These are phyloP conservation scores for Clarireedia monteithiana DNA, from an alignment of 2,329 filamentous ascomycete genomes.

Conservation along the genomic window DNA sequence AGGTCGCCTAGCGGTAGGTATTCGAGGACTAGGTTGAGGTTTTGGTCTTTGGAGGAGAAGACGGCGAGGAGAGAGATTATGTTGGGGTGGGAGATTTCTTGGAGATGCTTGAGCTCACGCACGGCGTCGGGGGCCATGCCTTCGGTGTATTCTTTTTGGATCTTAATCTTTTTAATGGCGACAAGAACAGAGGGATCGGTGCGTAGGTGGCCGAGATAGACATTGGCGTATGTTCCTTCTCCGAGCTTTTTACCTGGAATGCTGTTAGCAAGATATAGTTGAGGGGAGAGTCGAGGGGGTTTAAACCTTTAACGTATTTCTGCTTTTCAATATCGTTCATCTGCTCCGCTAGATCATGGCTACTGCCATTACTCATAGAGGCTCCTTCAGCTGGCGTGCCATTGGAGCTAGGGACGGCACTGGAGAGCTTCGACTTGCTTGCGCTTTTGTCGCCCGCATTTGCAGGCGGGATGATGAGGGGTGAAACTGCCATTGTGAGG, in stretches of 20 bases:
- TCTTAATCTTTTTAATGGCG: conserved; percentile 90
- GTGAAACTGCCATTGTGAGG: conserved; percentile 16
- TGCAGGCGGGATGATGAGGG: conserved; percentile 11
- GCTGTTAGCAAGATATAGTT: conserved; percentile 4
- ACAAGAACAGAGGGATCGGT: conserved; percentile 66
- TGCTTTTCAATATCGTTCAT: conserved; percentile 74
- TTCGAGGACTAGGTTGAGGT: conserved; percentile 91
- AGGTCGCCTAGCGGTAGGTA: conserved; percentile 90
- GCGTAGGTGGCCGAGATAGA: conserved; percentile 80
- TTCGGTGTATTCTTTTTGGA: conserved; percentile 78
- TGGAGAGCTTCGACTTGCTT: conserved; percentile 10
- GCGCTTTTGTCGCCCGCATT: conserved; percentile 5
- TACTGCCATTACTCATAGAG: conserved; percentile 12
- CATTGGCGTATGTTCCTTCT: conserved; percentile 93
- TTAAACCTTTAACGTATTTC: conserved; percentile 78
- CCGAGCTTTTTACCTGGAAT: conserved; percentile 74
- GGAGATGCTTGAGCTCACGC: conserved; percentile 90
- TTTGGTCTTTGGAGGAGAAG: conserved; percentile 93
- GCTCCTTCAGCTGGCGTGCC: conserved; percentile 13
- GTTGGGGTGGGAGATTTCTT: conserved; percentile 90
- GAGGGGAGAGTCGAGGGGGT: conserved; percentile 8
- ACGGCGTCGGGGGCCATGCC: conserved; percentile 92
- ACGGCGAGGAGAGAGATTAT: conserved; percentile 90
- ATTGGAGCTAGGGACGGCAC: conserved; percentile 8
- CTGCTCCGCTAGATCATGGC: conserved; percentile 63